Evolutionary conservation across 2,329 filamentous ascomycete genomes (phyloP).

Genomic region (Cladosporium halotolerans): DNA sequence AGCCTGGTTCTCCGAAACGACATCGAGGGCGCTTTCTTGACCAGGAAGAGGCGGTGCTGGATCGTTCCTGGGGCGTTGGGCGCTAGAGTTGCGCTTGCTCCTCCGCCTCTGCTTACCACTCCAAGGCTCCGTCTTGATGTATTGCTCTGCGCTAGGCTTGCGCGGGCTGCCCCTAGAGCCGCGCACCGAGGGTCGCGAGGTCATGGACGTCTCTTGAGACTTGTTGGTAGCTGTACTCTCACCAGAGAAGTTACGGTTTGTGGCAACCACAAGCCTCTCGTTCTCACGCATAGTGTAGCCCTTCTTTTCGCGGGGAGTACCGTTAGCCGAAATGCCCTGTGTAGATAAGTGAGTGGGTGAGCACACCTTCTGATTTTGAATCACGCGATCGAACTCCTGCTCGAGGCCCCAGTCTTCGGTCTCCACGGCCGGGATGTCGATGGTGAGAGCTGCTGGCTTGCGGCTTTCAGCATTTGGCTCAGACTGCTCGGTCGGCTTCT

Average conservation of each 20-base stretch:
- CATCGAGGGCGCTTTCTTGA: slow-evolving; percentile 64
- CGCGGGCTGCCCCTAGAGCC: slow-evolving; percentile 66
- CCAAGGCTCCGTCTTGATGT: slow-evolving; percentile 97
- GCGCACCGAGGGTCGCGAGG: slow-evolving; percentile 32
- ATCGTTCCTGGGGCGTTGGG: slow-evolving; percentile 43
- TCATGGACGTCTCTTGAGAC: slow-evolving; percentile 34
- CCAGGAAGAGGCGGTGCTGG: slow-evolving; percentile 78
- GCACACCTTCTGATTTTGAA: slow-evolving; percentile 93
- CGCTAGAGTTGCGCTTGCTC: slow-evolving; percentile 53
- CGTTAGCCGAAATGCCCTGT: slow-evolving; percentile 38
- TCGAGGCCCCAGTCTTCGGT: slow-evolving; percentile 65
- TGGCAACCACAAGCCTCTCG: slow-evolving; percentile 94
- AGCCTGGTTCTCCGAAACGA: slow-evolving; percentile 63
- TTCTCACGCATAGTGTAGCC: slow-evolving; percentile 98
- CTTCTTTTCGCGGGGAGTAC: slow-evolving; percentile 63
- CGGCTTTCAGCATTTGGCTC: slow-evolving; percentile 16
- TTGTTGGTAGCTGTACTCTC: slow-evolving; percentile 32
- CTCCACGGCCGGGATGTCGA: slow-evolving; percentile 72
- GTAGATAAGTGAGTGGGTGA: not conserved
- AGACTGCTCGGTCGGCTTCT: slow-evolving; percentile 13
- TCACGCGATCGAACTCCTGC: slow-evolving; percentile 88
- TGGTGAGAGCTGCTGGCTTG: slow-evolving; percentile 28
- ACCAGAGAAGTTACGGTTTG: slow-evolving; percentile 51
- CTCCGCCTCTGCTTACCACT: slow-evolving; percentile 70
- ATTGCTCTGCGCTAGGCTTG: slow-evolving; percentile 70